These are phyloP conservation scores for Aphanomyces invadans DNA, from an alignment of 352 stramenopile genomes.

Conservation along the genomic window DNA sequence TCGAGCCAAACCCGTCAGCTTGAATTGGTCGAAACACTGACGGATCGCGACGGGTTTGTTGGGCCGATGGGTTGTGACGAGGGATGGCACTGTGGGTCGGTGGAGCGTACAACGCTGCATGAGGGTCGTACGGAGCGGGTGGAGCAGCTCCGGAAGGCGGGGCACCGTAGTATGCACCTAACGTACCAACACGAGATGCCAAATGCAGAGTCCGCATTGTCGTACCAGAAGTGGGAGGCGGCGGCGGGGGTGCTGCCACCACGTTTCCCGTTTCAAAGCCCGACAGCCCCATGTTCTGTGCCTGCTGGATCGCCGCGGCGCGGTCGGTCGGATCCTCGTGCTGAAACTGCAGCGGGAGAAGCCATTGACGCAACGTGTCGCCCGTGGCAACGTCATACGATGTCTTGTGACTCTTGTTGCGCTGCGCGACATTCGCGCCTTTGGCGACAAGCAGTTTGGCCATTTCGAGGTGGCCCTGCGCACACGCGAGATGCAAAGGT, in stretches of 20 bases:
- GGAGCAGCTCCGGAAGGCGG: neutral
- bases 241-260: neutral
- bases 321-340: constrained; percentile 34
- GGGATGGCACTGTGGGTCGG: constrained; percentile 78
- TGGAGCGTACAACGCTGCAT: constrained; percentile 47
- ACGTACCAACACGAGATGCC: neutral
- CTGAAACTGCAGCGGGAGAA: constrained; percentile 81
- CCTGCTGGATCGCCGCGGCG: constrained; percentile 24
- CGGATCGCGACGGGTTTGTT: constrained; percentile 43
- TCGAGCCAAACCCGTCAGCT: constrained; percentile 83
- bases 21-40: constrained; percentile 79
- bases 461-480: constrained; percentile 61
- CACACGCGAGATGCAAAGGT: constrained; percentile 75
- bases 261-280: constrained; percentile 56
- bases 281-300: constrained; percentile 46
- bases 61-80: constrained; percentile 29
- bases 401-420: constrained; percentile 71
- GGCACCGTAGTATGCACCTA: constrained; percentile 1
- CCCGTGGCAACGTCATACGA: constrained; percentile 80
- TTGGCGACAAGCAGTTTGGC: constrained; percentile 66
- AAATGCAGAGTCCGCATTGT: constrained; percentile 26
- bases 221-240: constrained; percentile 35
- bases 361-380: constrained; percentile 74
- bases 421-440: constrained; percentile 66
- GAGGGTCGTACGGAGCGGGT: constrained; percentile 39